Base-by-base conservation (phyloP, 495 filamentous ascomycete genomes). In the Penicillium coprophilum region DNA sequence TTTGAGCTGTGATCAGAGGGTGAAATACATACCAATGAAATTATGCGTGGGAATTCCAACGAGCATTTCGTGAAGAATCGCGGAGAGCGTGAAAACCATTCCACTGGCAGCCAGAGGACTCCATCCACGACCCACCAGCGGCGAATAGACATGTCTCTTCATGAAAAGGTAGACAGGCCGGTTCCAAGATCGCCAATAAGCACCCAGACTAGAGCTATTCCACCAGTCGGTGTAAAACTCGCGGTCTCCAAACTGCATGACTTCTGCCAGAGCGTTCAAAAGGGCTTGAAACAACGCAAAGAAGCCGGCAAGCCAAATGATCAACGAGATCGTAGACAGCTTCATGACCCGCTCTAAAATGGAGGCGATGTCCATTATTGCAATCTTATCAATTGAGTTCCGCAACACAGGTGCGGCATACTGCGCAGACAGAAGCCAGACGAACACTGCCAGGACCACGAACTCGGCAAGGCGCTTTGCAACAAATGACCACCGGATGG, bases 181-280 rank as follows among this genome's bases (percentile, higher is more conserved):
- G 67, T 98, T 98, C 94, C 94, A 98, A 0, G 87, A 89, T 21
- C 90, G 82, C 94, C 94, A 98, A 76, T 98, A 98, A 8, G 78
- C 79, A 3, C 93, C 90, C 3, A 97, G 74, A 57, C 86, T 89
- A 15, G 85, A 84, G 43, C 86, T 90, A 65, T 98, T 98, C 94
- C 93, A 98, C 94, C 94, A 98, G 55, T 94, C 91, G 1, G 88
- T 86, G 69, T 98, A 98, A 69, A 97, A 98, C 45, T 93, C 87
- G 17, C 94, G 83, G 71, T 98, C 94, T 9, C 85, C 94, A 60
- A 98, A 98, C 34, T 79, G 77, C 78, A 91, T 90, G 7, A 96
- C 75, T 71, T 98, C 94, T 1, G 94, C 92, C 50, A 98, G 71
- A 1, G 90, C 91, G 66, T 98, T 98, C 17, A 98, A 74, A 36